Evolutionary conservation across 176 grass and related monocot genomes (phyloP).

Genomic region (Musa itinerans): DNA sequence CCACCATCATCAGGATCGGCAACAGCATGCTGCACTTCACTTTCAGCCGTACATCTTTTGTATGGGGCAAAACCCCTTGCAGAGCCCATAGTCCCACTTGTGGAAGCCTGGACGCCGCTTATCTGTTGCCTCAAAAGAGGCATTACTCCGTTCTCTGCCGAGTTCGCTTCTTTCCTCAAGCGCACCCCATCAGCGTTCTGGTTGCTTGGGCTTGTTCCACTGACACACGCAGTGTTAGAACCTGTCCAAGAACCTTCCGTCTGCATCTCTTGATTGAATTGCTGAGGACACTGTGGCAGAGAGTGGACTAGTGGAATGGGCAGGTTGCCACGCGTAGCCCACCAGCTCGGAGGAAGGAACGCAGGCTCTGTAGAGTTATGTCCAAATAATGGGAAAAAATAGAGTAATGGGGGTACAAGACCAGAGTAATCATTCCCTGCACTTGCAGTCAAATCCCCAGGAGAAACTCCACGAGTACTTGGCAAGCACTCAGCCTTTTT

Average conservation of each 20-base stretch:
- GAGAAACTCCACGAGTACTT: constrained; percentile 8
- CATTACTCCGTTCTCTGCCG: not conserved
- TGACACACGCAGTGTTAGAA: constrained; percentile 29
- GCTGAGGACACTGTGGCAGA: constrained; percentile 18
- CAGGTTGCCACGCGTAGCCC: constrained; percentile 26
- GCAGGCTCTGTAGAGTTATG: constrained; percentile 16
- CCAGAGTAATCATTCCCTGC: constrained; percentile 30
- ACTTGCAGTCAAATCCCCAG: constrained; percentile 10
- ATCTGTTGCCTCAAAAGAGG: constrained; percentile 28
- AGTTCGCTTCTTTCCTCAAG: constrained; percentile 20
- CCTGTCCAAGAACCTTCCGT: constrained; percentile 37
- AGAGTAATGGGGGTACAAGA: constrained; percentile 40
- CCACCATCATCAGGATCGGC: constrained; percentile 28
- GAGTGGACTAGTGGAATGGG: constrained; percentile 14
- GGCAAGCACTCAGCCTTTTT: not conserved
- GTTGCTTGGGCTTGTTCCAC: constrained; percentile 17
- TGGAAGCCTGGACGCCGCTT: not conserved
- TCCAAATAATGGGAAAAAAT: constrained; percentile 31
- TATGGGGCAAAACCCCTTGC: constrained; percentile 56
- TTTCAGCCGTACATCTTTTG: constrained; percentile 39
- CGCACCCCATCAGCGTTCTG: constrained; percentile 31
- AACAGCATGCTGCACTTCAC: constrained; percentile 11
- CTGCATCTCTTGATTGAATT: constrained; percentile 8
- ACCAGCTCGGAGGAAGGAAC: constrained; percentile 25
- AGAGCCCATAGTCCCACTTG: not conserved